Evolutionary conservation across 1,139 yeast species (phyloP), one percentile per base, ranked within the genome.

Genomic region (Kluyveromyces marxianus): DNA sequence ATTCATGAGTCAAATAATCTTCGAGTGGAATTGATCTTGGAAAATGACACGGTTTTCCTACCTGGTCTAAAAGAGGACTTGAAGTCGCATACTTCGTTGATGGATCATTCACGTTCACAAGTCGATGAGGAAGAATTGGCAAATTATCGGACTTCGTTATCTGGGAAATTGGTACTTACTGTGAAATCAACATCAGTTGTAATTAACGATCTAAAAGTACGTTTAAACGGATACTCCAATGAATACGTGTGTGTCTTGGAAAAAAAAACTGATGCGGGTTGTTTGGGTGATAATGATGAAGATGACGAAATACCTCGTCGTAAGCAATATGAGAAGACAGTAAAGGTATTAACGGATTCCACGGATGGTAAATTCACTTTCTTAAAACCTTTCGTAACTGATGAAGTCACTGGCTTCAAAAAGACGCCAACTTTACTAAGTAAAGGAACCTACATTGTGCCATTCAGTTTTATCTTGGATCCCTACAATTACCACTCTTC

Each of bases 401-500:
- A 49, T 38, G 42, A 44, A 10, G 38, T 47, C 10, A 8, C 37
- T 4, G 6, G 37, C 10, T 47, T 47, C 46, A 42, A 44, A 21
- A 28, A 37, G 25, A 35, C 35, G 26, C 34, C 46, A 5, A 39
- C 21, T 6, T 24, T 51, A 7, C 41, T 54, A 25, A 35, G 52
- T 21, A 43, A 46, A 7, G 58, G 58, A 6, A 46, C 50, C n/a
- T 50, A 56, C 38, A 53, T 52, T 32, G 48, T 49, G 36, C 55
- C 55, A 8, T 56, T 56, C 48, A 49, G 50, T 3, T 55, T 56
- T 39, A 42, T 49, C 6, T 28, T 55, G 10, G 49, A 54, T 30
- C 46, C 55, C 3, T 42, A 42, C 27, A 42, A 46, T 25, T 54
- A 54, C 41, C 61, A 59, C 6, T 46, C 59, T 3, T 50, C 54